These are phyloP conservation scores for Nevesoporus exiguus DNA, from an alignment of 768 basidiomycete genomes.

Conservation along the genomic window DNA sequence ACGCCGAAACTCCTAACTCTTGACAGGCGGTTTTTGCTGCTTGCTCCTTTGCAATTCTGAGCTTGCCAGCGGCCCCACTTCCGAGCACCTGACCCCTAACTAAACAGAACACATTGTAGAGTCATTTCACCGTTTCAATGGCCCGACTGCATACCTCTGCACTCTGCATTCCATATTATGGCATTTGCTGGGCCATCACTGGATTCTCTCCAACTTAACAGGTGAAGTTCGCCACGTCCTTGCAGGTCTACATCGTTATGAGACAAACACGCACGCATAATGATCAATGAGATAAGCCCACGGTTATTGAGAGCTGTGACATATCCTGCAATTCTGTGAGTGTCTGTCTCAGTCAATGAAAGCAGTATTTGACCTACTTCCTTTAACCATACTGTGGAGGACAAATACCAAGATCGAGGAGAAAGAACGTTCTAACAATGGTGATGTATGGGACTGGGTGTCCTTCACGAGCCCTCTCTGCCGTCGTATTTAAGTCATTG, in stretches of 20 bases:
- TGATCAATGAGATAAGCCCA: conserved; percentile 21
- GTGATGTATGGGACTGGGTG: neutral
- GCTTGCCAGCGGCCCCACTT: conserved; percentile 41
- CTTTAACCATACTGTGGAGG: conserved; percentile 14
- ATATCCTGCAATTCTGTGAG: conserved; percentile 28
- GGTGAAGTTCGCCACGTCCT: conserved; percentile 21
- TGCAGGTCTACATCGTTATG: conserved; percentile 36
- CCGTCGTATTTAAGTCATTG: conserved; percentile 25
- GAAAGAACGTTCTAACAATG: neutral
- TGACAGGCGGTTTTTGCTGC: conserved; percentile 46
- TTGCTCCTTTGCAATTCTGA: conserved; percentile 44
- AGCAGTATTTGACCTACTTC: conserved; percentile 16
- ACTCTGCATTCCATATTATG: conserved; percentile 49
- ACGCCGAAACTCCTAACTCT: conserved; percentile 24
- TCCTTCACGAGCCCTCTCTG: neutral
- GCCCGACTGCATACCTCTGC: conserved; percentile 45
- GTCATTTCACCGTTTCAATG: neutral
- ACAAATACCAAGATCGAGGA: neutral
- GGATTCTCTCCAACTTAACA: conserved; percentile 42
- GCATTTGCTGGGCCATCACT: conserved; percentile 41
- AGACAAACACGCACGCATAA: neutral
- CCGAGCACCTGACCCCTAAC: conserved; percentile 50
- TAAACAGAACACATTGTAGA: conserved; percentile 22
- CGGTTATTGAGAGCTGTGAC: conserved; percentile 46
- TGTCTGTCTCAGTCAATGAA: neutral